Evolutionary conservation across 2,329 filamentous ascomycete genomes (phyloP), one percentile per base, ranked within the genome.

Genomic region (Colletotrichum liriopes): DNA sequence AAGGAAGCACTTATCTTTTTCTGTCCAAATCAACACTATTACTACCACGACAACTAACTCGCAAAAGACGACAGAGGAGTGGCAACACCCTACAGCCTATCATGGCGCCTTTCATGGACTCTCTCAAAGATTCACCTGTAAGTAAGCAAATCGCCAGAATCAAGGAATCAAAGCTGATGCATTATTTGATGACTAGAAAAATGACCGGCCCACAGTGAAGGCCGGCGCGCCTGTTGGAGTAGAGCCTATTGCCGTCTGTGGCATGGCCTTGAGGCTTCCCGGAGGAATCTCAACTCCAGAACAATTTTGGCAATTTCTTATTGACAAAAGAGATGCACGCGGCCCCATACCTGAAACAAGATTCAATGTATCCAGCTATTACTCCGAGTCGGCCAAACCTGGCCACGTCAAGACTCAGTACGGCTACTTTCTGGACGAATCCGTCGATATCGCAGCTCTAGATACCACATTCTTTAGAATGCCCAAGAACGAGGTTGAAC

Each of bases 351-450:
- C 78, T 0, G 62, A 71, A n/a, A 74, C 63, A 73, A 78, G 66
- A 23, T 78, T 11, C 72, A 74, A 35, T 63, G 61, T 18, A 75
- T 74, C 35, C 4, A 56, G 45, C 20, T 68, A 78, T 45, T 70
- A 75, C 26, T 70, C 65, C 32, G 37, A 62, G 4, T 35, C 61
- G 4, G 74, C 66, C 26, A 74, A 75, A 45, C 74, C 75, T 1
- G 76, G 76, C 1, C 67, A 72, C 6, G 72, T 79, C 23, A 65
- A 68, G 29, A 73, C 75, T 2, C 55, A 75, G 49, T 61, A 78
- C 20, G 80, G 78, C 18, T 81, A 81, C 72, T 81, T 79, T 60
- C 74, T 82, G 0, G 76, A 79, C 47, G 75, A 78, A 7, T 69
- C 35, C 23, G 71, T 77, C 11, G 76, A 81, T 43, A 60, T 81